Conservation (phyloP, 371 early-diverging fungal species). For the Mucor saturninus region DNA sequence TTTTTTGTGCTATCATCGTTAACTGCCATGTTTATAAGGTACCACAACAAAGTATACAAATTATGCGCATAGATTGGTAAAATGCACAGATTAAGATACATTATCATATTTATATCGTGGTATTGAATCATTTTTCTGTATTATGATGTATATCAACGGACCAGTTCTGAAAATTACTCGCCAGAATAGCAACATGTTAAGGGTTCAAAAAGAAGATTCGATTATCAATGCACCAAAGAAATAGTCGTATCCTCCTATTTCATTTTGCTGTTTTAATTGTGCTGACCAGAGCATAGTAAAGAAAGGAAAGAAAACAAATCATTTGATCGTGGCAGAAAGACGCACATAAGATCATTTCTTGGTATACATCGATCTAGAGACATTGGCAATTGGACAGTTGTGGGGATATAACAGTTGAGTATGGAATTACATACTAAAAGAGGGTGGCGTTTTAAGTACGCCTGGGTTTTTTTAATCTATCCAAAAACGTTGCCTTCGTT, state of each 20-base stretch:
- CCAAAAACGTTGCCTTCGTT: background rate
- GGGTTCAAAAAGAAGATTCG: background rate
- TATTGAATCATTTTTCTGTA: too few relatives aligned
- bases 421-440: background rate
- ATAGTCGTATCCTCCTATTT: background rate
- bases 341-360: background rate
- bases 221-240: background rate
- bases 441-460: slow-evolving; percentile 6
- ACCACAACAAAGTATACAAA: too few relatives aligned
- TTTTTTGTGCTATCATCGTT: too few relatives aligned
- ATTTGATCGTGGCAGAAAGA: too few relatives aligned
- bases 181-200: background rate
- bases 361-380: background rate
- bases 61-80: background rate
- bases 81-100: background rate
- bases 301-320: too few relatives aligned
- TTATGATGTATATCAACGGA: background rate
- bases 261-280: too few relatives aligned
- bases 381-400: background rate
- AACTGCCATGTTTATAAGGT: too few relatives aligned
- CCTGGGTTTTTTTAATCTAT: slow-evolving; percentile 1
- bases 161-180: slow-evolving; percentile 2
- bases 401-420: too few relatives aligned
- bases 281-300: too few relatives aligned
- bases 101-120: background rate